Base-by-base conservation (phyloP, 352 stramenopile species). In the Peronosclerospora sorghi region DNA sequence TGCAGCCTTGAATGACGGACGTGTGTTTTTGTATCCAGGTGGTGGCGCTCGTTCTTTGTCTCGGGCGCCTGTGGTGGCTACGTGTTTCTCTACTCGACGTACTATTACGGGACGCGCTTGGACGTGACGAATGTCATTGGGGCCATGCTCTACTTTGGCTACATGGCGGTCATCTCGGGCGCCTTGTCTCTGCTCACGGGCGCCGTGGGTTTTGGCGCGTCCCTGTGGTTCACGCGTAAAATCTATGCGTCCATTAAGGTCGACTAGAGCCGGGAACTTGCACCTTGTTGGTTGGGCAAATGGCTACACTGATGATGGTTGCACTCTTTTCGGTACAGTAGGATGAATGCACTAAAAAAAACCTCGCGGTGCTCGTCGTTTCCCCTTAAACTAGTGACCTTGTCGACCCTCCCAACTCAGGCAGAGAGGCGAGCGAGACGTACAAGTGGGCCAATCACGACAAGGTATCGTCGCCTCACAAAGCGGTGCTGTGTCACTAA, bases 11-110 rank as follows among this genome's bases (percentile, higher is more conserved):
- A 21, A 50, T 0, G 21, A 9, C 32, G 1, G 1, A 32, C 21
- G 19, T 29, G 28, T 23, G 18, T 19, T 51, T 14, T 13, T 47
- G 10, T 52, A 21, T 19, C 26, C 41, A 88, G 78, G 78, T 94
- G 96, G 96, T 99, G 97, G 97, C 84, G 96, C 46, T 98, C 95
- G 36, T 98, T 99, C 66, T 67, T 96, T 40, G 97, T 96, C 23
- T 93, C 89, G 27, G 96, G 95, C 24, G 94, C 91, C 8, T 99
- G 95, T 35, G 96, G 90, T 21, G 58, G 91, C 30, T 99, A 98
- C 69, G 93, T 99, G 55, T 99, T 99, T 56, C 65, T 98, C 13
- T 99, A 99, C 80, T 98, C 94, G 43, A 88, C 95, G 52, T 87
- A 98, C 45, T 99, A 99, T 80, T 99, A 97, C 65, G 86, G 76